Evolutionary conservation across 2,329 filamentous ascomycete genomes (phyloP).

Genomic region (Tothia fuscella): DNA sequence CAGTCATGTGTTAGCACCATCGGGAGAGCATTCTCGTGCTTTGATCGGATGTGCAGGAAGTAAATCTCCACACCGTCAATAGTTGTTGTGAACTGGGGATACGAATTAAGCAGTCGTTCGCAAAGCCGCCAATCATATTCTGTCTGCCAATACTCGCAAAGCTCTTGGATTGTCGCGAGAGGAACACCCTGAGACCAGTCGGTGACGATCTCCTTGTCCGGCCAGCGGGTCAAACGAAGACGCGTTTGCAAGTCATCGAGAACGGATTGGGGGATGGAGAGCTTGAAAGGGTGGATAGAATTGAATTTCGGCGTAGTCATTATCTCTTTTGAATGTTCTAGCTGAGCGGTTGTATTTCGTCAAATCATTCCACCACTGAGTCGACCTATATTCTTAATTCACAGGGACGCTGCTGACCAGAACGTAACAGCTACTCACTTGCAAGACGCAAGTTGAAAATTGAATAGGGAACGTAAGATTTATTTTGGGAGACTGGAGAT

Average conservation of each 20-base stretch:
- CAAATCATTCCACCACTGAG: too few species aligned
- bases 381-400: too few species aligned
- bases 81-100: conserved; percentile 11
- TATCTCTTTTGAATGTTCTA: too few species aligned
- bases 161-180: conserved; percentile 11
- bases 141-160: conserved; percentile 12
- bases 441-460: too few species aligned
- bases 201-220: conserved; percentile 12
- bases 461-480: too few species aligned
- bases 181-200: conserved; percentile 12
- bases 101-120: conserved; percentile 12
- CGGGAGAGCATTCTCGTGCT: conserved; percentile 11
- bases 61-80: conserved; percentile 12
- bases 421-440: too few species aligned
- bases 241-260: conserved; percentile 16
- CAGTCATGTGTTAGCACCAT: conserved; percentile 13
- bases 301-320: conserved; percentile 11
- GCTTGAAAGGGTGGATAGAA: conserved; percentile 13
- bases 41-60: conserved; percentile 14
- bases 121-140: conserved; percentile 13
- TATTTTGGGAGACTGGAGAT: too few species aligned
- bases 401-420: too few species aligned
- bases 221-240: conserved; percentile 16
- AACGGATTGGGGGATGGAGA: conserved; percentile 13
- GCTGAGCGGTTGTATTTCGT: too few species aligned